Conservation (phyloP, 177 flowering plant species). For the Telopea speciosissima region DNA sequence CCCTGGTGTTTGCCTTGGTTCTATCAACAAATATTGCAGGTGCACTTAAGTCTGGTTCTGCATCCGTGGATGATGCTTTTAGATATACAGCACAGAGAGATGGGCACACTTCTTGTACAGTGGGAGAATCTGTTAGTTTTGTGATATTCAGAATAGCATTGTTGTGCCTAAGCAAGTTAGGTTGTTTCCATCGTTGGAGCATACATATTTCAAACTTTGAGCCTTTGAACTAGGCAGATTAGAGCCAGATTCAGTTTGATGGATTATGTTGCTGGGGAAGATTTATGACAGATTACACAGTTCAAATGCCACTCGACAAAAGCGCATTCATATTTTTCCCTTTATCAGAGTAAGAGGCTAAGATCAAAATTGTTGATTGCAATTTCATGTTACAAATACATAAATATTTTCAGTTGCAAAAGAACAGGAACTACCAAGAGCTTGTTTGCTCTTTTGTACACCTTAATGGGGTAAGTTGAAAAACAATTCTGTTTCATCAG, state of each 20-base stretch:
- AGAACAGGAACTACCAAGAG: not conserved
- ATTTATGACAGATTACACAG: no score
- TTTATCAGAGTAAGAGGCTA: no score
- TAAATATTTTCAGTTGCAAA: no score
- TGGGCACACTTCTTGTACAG: constrained; percentile 67
- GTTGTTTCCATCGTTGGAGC: constrained; percentile 70
- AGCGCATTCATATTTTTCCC: no score
- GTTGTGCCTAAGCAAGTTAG: constrained; percentile 65
- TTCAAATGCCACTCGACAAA: no score
- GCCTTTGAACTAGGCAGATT: constrained; percentile 26
- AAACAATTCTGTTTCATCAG: not conserved
- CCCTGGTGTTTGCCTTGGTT: constrained; percentile 82
- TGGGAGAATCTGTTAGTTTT: constrained; percentile 67
- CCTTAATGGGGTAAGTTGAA: not conserved
- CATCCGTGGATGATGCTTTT: no score
- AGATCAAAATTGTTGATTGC: no score
- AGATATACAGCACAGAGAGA: constrained; percentile 64
- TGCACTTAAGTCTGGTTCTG: constrained; percentile 34
- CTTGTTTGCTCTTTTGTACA: not conserved
- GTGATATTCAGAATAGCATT: constrained; percentile 54
- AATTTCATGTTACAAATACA: no score
- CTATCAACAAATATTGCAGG: constrained; percentile 54
- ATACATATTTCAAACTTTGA: constrained; percentile 73
- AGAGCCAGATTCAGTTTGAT: not conserved
- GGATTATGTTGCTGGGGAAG: no score